Base-by-base conservation (phyloP, 371 early-diverging fungal genomes). In the Dinochytrium kinnereticum region DNA sequence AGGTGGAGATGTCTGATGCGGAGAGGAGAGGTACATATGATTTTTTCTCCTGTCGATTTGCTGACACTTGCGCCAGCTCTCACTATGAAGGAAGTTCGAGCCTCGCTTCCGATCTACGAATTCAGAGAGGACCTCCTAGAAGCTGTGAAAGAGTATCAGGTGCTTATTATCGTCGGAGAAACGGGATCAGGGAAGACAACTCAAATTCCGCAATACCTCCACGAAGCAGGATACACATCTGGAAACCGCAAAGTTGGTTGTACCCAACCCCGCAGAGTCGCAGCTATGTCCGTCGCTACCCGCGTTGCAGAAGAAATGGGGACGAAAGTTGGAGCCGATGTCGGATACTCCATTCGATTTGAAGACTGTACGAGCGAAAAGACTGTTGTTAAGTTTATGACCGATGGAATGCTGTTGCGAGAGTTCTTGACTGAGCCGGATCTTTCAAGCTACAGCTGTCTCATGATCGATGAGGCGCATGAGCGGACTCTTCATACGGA, bases 171-270 rank as follows among this genome's bases (percentile, higher is more conserved):
- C 71, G 96, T 96, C 15, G 99, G 99, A 50, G 98, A 98, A 80
- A 99, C 99, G 1, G 99, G 99, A 17, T 96, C 97, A 5, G 99
- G 99, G 10, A 99, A 99, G 80, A 99, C 99, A 0, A 99, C 99
- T 2, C 99, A 99, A 82, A 86, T 99, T 30, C 97, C 99, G 1
- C 99, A 99, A 82, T 99, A 99, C 80, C 83, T 99, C 19, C 91
- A 92, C 74, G 99, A 99, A 77, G 94, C 93, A 17, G 98, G 98
- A 10, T 97, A 93, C 73, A 93, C 94, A 37, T 91, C 93, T 49
- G 87, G 86, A 28, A 92, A 92, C 0, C 93, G 91, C 81, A 95
- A 95, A 79, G 90, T 99, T 78, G 98, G 97, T 5, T 96, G 99
- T 86, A 99, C 99, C 0, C 99, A 99, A 80, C 99, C 99, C 1